Evolutionary conservation across 192 early-diverging fungal species (phyloP).

Genomic region (Borealophlyctis nickersoniae): DNA sequence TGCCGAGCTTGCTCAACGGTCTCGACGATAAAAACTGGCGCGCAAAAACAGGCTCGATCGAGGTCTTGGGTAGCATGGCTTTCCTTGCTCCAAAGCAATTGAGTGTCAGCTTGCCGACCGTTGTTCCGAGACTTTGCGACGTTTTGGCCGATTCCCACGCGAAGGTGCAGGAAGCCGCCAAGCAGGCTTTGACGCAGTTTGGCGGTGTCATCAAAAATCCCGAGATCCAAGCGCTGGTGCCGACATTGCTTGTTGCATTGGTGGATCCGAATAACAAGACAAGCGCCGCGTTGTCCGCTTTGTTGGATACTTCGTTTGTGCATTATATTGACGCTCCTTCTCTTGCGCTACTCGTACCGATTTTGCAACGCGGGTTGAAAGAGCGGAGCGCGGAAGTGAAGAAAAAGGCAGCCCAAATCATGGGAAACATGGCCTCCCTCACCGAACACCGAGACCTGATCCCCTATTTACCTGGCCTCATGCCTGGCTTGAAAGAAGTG

Average conservation of each 20-base stretch:
- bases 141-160: slow-evolving; percentile 90
- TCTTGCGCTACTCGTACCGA: slow-evolving; percentile 91
- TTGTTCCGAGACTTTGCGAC: slow-evolving; percentile 88
- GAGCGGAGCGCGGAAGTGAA: slow-evolving; percentile 87
- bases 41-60: slow-evolving; percentile 95
- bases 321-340: slow-evolving; percentile 99
- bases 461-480: slow-evolving; percentile 78
- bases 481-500: slow-evolving; percentile 88
- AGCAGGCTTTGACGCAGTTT: slow-evolving; percentile 78
- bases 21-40: slow-evolving; percentile 89
- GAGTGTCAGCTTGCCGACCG: slow-evolving; percentile 80
- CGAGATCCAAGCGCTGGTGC: slow-evolving; percentile 91
- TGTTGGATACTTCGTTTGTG: slow-evolving; percentile 91
- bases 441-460: slow-evolving; percentile 89
- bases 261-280: slow-evolving; percentile 88
- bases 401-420: slow-evolving; percentile 95
- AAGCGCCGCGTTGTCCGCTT: slow-evolving; percentile 70
- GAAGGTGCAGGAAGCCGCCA: slow-evolving; percentile 85
- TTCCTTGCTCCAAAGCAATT: slow-evolving; percentile 95
- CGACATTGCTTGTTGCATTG: slow-evolving; percentile 78
- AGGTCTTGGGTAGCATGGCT: slow-evolving; percentile 93
- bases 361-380: slow-evolving; percentile 86
- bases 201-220: slow-evolving; percentile 97
- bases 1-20: slow-evolving; percentile 85
- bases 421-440: slow-evolving; percentile 95